These are phyloP conservation scores for Ustilago xerochloae DNA, from an alignment of 1,284 basidiomycete species.

Conservation along the genomic window DNA sequence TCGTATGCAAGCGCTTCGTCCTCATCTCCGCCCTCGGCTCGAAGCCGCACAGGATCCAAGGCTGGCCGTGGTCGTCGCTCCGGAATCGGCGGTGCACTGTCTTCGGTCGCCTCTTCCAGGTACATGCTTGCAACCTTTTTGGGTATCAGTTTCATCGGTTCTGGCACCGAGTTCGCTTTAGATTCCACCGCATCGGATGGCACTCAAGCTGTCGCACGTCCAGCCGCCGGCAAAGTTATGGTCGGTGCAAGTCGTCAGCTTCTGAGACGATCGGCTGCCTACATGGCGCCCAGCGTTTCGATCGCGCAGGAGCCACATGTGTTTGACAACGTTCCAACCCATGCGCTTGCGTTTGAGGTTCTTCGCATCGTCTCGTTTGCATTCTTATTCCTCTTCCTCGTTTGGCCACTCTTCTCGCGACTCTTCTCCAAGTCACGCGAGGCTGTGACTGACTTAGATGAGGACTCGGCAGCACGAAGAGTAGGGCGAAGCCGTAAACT, in stretches of 20 bases:
- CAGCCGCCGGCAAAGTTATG: slow-evolving; percentile 40
- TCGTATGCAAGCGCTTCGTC: slow-evolving; percentile 35
- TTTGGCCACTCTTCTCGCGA: slow-evolving; percentile 45
- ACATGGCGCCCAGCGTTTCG: slow-evolving; percentile 21
- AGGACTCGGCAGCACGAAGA: not conserved
- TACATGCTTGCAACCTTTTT: slow-evolving; percentile 64
- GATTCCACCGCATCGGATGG: slow-evolving; percentile 23
- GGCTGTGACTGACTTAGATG: not conserved
- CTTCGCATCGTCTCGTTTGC: slow-evolving; percentile 49
- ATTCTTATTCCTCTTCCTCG: slow-evolving; percentile 44
- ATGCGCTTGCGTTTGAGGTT: slow-evolving; percentile 55
- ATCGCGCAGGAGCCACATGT: slow-evolving; percentile 33
- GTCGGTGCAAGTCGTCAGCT: slow-evolving; percentile 62
- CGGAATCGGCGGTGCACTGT: slow-evolving; percentile 21
- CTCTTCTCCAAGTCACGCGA: slow-evolving; percentile 17
- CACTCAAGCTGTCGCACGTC: slow-evolving; percentile 23
- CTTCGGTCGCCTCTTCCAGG: slow-evolving; percentile 47
- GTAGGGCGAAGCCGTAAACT: slow-evolving; percentile 19
- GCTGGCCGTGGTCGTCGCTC: slow-evolving; percentile 18
- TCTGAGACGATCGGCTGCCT: slow-evolving; percentile 56
- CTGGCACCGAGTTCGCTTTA: slow-evolving; percentile 44
- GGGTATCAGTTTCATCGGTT: slow-evolving; percentile 60
- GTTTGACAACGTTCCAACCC: slow-evolving; percentile 55
- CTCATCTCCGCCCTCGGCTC: slow-evolving; percentile 35
- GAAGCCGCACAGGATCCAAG: slow-evolving; percentile 23